A percentile compares a stretch with the other conserved stretches of the same genome.
These are phyloP conservation scores for Xylariaceae sp. DNA, from an alignment of 2,329 filamentous ascomycete species.

Conservation along the genomic window DNA sequence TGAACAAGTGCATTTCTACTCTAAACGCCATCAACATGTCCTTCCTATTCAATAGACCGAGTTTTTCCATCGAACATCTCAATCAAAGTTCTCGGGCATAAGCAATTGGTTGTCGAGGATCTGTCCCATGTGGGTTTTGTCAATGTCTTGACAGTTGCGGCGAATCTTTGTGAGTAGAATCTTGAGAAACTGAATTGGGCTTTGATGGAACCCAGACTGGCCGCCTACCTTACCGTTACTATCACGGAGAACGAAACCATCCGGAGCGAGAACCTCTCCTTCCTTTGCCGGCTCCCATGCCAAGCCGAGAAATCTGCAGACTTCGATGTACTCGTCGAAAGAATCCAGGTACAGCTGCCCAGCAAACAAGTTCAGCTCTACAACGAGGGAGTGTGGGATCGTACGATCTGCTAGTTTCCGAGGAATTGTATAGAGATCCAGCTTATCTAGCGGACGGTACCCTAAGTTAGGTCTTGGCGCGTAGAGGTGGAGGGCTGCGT, in stretches of 20 bases:
- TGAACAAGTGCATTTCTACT: no score
- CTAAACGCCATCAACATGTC: no score
- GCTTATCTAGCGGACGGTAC: constrained; percentile 21
- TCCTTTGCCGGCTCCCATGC: constrained; percentile 34
- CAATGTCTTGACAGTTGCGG: constrained; percentile 38
- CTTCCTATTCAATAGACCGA: no score
- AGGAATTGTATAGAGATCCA: constrained; percentile 33
- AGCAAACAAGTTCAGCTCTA: constrained; percentile 68
- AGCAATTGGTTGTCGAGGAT: constrained; percentile 43
- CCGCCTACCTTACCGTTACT: constrained; percentile 41
- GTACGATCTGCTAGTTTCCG: not conserved
- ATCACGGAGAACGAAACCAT: constrained; percentile 43
- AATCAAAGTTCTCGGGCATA: constrained; percentile 23
- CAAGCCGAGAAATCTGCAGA: constrained; percentile 60
- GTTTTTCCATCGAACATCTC: not conserved
- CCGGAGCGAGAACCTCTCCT: constrained; percentile 32
- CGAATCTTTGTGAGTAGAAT: constrained; percentile 18
- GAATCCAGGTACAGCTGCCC: constrained; percentile 68
- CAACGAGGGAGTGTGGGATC: constrained; percentile 24
- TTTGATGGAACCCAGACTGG: constrained; percentile 11
- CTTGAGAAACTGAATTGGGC: constrained; percentile 22
- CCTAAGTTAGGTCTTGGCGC: constrained; percentile 23
- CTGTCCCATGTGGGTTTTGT: constrained; percentile 50
- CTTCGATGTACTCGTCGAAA: constrained; percentile 57
- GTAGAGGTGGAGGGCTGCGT: constrained; percentile 33